Base-by-base conservation (phyloP, 2,329 filamentous ascomycete genomes). In the Fusarium temperatum region DNA sequence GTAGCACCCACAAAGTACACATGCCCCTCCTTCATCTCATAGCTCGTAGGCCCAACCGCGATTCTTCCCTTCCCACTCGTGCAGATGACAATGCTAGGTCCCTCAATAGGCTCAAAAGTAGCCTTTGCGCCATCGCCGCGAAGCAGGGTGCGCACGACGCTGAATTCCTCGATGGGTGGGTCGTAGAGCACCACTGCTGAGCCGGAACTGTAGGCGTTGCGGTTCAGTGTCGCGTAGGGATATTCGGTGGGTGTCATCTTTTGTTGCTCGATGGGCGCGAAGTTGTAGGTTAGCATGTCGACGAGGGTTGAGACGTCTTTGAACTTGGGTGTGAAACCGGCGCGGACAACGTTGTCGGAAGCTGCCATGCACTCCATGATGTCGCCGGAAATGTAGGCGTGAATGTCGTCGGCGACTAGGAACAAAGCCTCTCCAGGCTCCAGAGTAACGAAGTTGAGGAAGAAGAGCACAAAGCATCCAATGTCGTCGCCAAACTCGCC, bases 301-400 rank as follows among this genome's bases (percentile, higher is more conserved):
- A 96, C 94, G 17, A 99, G 87, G 1, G 95, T 98, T 61, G 91
- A 85, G 28, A 98, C 94, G 77, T 99, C 96, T 85, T 98, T 98
- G 89, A 98, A 99, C 82, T 99, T 99, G 63, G 96, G 96, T 0
- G 96, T 99, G 83, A 99, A 96, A 48, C 96, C 96, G 0, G 96
- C 96, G 63, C 96, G 94, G 58, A 99, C 95, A 41, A 99, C 96
- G 76, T 99, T 99, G 88, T 99, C 96, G n/a, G 94, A 97, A 14
- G 94, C 93, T 1, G 96, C 96, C 96, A 99, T 99, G 87, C 96
- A 99, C 84, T 99, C 96, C 81, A 99, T 95, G 77, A 99, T 98
- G 80, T 99, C 96, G 68, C 94, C 94, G 6, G 92, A 94, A 48
- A 97, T 85, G 83, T 99, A 99, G 55, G 96, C 96, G 82, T 99